Conservation (phyloP, 257 asterid species). For the Gentiana straminea region DNA sequence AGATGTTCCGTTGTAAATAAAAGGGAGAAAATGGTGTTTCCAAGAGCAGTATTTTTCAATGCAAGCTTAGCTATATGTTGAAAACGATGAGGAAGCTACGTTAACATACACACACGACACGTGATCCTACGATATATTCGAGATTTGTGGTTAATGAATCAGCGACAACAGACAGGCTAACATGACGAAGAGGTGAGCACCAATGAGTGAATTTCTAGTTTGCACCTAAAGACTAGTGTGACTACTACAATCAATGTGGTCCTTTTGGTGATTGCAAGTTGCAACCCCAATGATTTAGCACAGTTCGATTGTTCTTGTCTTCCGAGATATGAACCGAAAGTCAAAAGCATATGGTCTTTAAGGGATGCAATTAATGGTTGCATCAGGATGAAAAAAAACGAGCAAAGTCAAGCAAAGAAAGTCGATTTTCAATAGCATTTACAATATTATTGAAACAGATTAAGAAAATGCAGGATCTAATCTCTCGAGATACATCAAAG, state of each 20-base stretch:
- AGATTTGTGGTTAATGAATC: constrained; percentile 25
- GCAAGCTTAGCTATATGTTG: constrained; percentile 19
- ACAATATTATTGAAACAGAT: no score
- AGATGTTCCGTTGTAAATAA: no score
- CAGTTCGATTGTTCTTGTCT: constrained; percentile 27
- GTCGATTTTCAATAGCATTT: no score
- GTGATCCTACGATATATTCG: constrained; percentile 17
- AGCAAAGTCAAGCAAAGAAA: no score
- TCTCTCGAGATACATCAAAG: no score
- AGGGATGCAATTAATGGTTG: constrained; percentile 27
- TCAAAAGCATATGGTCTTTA: constrained; percentile 22
- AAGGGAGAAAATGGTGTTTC: no score
- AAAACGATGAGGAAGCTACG: constrained; percentile 17
- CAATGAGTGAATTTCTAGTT: constrained; percentile 25
- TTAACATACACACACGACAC: constrained; percentile 13
- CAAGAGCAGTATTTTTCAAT: no score
- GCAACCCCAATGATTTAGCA: constrained; percentile 8
- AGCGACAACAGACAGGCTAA: constrained; percentile 16
- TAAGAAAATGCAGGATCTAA: no score
- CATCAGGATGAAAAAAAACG: constrained; percentile 13
- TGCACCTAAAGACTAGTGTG: constrained; percentile 22
- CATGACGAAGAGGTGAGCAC: constrained; percentile 15
- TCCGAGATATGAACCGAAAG: constrained; percentile 23
- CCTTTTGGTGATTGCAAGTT: constrained; percentile 16
- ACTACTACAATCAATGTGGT: constrained; percentile 20